Evolutionary conservation across 2,329 filamentous ascomycete species (phyloP).

Genomic region (Pseudovirgaria hyperparasitica): DNA sequence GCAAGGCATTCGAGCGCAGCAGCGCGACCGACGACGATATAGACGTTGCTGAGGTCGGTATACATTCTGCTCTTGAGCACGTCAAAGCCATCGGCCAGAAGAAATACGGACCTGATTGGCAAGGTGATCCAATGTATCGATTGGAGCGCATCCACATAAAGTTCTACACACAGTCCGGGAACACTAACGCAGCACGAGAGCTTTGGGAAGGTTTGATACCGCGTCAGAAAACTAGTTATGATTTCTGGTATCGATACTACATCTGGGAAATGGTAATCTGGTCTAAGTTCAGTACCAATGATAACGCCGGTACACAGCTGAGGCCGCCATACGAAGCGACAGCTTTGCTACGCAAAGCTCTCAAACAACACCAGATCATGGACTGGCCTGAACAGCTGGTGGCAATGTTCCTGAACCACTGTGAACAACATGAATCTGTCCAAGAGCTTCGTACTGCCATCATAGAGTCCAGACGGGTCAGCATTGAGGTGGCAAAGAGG

Average conservation of each 20-base stretch:
- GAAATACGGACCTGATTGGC: constrained; percentile 62
- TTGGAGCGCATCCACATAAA: constrained; percentile 88
- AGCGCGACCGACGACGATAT: constrained; percentile 62
- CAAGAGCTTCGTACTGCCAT: constrained; percentile 61
- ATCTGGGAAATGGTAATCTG: constrained; percentile 77
- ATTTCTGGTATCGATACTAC: constrained; percentile 92
- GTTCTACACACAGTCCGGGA: constrained; percentile 73
- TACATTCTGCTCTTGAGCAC: constrained; percentile 74
- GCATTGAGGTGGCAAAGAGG: constrained; percentile 49
- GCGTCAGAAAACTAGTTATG: constrained; percentile 64
- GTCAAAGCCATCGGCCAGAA: constrained; percentile 67
- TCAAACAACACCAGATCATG: constrained; percentile 44
- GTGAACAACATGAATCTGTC: constrained; percentile 79
- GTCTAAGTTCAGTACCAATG: constrained; percentile 41
- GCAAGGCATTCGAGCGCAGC: constrained; percentile 62
- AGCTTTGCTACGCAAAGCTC: constrained; percentile 60
- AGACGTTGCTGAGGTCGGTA: constrained; percentile 81
- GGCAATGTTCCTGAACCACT: constrained; percentile 64
- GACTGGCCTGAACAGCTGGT: constrained; percentile 69
- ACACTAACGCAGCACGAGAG: constrained; percentile 61
- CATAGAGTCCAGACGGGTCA: constrained; percentile 58
- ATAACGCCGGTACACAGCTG: constrained; percentile 33
- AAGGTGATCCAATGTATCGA: constrained; percentile 79
- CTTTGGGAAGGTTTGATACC: constrained; percentile 63
- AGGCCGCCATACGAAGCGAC: constrained; percentile 61